These are phyloP conservation scores for Coniferiporia sulphurascens DNA, from an alignment of 1,284 basidiomycete genomes.

Conservation along the genomic window DNA sequence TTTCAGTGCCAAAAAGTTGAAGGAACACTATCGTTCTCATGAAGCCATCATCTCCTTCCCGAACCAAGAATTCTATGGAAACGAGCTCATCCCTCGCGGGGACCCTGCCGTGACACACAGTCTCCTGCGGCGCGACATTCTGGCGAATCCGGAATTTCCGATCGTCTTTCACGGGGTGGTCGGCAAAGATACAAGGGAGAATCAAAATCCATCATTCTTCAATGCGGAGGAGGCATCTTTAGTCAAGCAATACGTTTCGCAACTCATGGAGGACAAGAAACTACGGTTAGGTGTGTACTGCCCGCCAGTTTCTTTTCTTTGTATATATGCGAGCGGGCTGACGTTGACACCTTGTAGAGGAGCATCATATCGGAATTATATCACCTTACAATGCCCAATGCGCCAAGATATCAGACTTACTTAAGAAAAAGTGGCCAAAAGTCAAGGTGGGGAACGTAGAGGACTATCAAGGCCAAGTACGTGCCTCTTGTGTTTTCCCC, in stretches of 20 bases:
- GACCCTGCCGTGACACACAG: constrained; percentile 36
- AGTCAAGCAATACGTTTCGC: constrained; percentile 46
- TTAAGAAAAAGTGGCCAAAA: constrained; percentile 28
- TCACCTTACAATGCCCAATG: constrained; percentile 59
- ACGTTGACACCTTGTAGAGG: constrained; percentile 13
- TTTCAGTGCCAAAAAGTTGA: constrained; percentile 50
- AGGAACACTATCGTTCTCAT: constrained; percentile 59
- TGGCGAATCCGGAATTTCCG: constrained; percentile 47
- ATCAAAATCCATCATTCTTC: constrained; percentile 61
- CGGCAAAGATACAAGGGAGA: constrained; percentile 59
- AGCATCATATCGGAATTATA: constrained; percentile 55
- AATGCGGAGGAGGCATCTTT: constrained; percentile 52
- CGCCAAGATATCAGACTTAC: constrained; percentile 39
- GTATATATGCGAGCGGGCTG: neutral
- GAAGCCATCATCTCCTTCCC: constrained; percentile 49
- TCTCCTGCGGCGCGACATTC: constrained; percentile 34
- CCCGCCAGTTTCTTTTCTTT: neutral
- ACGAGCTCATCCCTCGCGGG: constrained; percentile 45
- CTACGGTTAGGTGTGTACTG: constrained; percentile 23
- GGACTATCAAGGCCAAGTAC: constrained; percentile 62
- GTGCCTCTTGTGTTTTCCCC: constrained; percentile 8
- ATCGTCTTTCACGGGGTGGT: constrained; percentile 53
- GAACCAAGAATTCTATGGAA: constrained; percentile 51
- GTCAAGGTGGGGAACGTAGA: constrained; percentile 63
- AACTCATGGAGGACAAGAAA: constrained; percentile 29